Conservation (phyloP, 2,329 filamentous ascomycete species). For the Ambrosiella beaveri region DNA sequence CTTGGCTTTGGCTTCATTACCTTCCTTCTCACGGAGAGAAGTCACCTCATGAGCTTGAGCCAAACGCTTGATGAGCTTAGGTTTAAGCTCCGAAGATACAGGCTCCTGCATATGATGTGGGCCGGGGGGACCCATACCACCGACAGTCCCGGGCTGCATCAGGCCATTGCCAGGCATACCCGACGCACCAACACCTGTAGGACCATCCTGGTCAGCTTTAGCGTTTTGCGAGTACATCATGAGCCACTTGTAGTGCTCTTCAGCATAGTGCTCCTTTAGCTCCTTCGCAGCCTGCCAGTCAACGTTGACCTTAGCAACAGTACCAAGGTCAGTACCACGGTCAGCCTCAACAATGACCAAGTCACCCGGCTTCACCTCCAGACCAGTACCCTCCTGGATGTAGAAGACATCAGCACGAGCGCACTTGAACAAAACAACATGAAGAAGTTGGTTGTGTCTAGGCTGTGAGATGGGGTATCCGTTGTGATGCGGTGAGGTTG, state of each 20-base stretch:
- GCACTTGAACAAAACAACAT: slow-evolving; percentile 93
- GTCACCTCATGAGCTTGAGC: slow-evolving; percentile 84
- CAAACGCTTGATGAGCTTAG: slow-evolving; percentile 90
- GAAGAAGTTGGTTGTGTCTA: slow-evolving; percentile 53
- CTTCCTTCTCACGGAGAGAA: slow-evolving; percentile 83
- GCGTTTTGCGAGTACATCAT: slow-evolving; percentile 94
- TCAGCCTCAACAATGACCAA: slow-evolving; percentile 96
- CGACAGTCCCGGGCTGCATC: slow-evolving; percentile 38
- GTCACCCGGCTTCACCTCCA: slow-evolving; percentile 79
- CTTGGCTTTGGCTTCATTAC: slow-evolving; percentile 94
- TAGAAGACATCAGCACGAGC: slow-evolving; percentile 92
- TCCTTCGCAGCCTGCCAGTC: slow-evolving; percentile 78
- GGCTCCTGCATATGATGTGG: slow-evolving; percentile 59
- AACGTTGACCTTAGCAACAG: slow-evolving; percentile 74
- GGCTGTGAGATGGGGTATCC: slow-evolving; percentile 44
- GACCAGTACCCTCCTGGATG: slow-evolving; percentile 83
- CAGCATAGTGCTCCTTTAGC: slow-evolving; percentile 75
- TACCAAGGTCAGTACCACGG: slow-evolving; percentile 85
- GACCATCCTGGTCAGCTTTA: slow-evolving; percentile 41
- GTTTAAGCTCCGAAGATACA: slow-evolving; percentile 62
- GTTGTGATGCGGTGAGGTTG: slow-evolving; percentile 43
- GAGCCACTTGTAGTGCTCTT: slow-evolving; percentile 94
- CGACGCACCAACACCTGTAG: slow-evolving; percentile 30
- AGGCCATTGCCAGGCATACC: not conserved
- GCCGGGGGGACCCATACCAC: slow-evolving; percentile 59